phyloP scores from a whole-genome alignment of 768 basidiomycete species.

The Dacryopinax primogenitus region DNA sequence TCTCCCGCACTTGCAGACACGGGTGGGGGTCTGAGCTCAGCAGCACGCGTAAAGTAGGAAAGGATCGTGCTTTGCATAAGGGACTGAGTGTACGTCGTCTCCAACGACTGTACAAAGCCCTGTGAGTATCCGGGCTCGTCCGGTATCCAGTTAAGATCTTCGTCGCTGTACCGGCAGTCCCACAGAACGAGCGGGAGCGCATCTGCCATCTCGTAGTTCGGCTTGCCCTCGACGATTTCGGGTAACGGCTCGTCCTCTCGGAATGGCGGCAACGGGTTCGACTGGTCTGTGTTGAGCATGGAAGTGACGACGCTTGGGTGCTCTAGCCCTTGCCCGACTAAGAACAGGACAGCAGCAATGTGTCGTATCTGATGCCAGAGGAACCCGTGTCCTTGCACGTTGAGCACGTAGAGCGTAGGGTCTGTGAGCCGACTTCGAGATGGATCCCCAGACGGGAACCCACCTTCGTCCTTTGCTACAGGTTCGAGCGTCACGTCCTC shows the following conservation, averaged over 20 bases:
- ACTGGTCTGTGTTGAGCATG: constrained; percentile 53
- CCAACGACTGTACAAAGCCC: constrained; percentile 31
- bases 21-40: constrained; percentile 26
- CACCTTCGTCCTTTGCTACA: constrained; percentile 24
- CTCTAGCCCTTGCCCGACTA: constrained; percentile 74
- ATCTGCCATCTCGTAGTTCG: constrained; percentile 89
- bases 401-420: constrained; percentile 49
- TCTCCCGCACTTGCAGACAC: constrained; percentile 16
- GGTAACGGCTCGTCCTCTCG: constrained; percentile 23
- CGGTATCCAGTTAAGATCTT: constrained; percentile 60
- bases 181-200: constrained; percentile 82
- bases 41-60: constrained; percentile 50
- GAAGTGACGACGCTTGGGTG: constrained; percentile 51
- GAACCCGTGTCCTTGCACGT: constrained; percentile 78
- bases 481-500: constrained; percentile 49
- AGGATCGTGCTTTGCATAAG: constrained; percentile 52
- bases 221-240: constrained; percentile 54
- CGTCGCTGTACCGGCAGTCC: constrained; percentile 64
- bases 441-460: not conserved
- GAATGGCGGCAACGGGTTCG: not conserved
- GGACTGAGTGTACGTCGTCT: constrained; percentile 45
- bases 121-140: constrained; percentile 31
- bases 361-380: constrained; percentile 93
- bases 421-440: constrained; percentile 11
- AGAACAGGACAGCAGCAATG: constrained; percentile 82